Percentiles rank a stretch among this genome's conserved stretches.
Conservation (phyloP, 495 filamentous ascomycete species). For the Durotheca rogersii region DNA sequence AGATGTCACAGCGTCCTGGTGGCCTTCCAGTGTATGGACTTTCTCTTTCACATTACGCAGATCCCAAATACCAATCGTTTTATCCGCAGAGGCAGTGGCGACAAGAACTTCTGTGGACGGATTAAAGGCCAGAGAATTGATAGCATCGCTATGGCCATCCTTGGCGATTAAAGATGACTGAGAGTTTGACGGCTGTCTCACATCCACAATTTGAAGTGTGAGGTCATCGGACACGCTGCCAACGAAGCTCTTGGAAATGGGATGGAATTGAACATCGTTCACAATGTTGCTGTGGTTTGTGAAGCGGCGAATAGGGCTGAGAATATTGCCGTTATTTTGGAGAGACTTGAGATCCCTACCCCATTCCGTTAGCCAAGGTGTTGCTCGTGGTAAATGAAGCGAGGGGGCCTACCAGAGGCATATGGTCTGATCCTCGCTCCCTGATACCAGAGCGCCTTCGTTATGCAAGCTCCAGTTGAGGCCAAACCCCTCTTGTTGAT, state of each 20-base stretch:
- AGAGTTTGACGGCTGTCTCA: constrained; percentile 62
- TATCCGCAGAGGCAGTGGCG: constrained; percentile 91
- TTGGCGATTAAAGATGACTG: constrained; percentile 66
- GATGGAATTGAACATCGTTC: constrained; percentile 95
- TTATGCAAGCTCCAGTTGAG: constrained; percentile 87
- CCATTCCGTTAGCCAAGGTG: constrained; percentile 6
- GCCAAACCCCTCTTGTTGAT: constrained; percentile 90
- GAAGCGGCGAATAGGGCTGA: constrained; percentile 71
- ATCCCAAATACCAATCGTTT: constrained; percentile 94
- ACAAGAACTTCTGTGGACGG: constrained; percentile 80
- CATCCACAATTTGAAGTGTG: constrained; percentile 87
- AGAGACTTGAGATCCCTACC: constrained; percentile 75
- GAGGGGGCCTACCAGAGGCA: constrained; percentile 72
- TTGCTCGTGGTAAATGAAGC: background rate
- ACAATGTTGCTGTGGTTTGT: constrained; percentile 88
- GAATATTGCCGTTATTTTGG: constrained; percentile 64
- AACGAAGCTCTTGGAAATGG: constrained; percentile 74
- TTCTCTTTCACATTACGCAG: constrained; percentile 82
- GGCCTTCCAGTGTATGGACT: constrained; percentile 80
- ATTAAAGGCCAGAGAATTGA: constrained; percentile 94
- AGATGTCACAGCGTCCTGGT: constrained; percentile 84
- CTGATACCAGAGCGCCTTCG: constrained; percentile 80
- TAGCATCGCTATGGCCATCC: constrained; percentile 77
- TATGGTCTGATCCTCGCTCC: constrained; percentile 87
- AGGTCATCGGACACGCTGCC: constrained; percentile 95